Evolutionary conservation across 805 yeast species (phyloP).

Genomic region (Metschnikowia similis): DNA sequence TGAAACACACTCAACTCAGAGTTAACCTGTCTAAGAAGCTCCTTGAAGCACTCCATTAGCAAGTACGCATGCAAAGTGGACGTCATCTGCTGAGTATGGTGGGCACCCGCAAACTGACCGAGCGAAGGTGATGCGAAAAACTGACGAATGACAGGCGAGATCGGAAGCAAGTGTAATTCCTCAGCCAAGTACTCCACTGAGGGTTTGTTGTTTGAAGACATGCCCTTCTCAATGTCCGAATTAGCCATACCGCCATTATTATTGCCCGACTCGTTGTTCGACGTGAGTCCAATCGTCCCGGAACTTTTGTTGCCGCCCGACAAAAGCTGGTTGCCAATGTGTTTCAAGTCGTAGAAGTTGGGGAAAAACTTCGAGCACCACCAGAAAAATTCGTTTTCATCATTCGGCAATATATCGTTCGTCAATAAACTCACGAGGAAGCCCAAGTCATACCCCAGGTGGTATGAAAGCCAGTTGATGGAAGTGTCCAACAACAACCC

Average conservation of each 20-base stretch:
- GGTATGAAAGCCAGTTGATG: constrained; percentile 87
- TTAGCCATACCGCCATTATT: background rate
- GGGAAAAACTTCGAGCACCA: constrained; percentile 76
- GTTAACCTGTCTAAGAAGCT: constrained; percentile 36
- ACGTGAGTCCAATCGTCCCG: constrained; percentile 4
- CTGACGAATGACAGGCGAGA: constrained; percentile 47
- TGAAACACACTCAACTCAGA: constrained; percentile 20
- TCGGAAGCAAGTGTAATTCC: constrained; percentile 59
- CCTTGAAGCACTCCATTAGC: constrained; percentile 62
- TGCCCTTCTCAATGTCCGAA: constrained; percentile 8
- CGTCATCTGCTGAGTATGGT: constrained; percentile 35
- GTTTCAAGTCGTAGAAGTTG: constrained; percentile 75
- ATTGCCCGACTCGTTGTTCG: constrained; percentile 2
- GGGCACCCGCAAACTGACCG: constrained; percentile 19
- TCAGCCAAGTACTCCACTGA: constrained; percentile 65
- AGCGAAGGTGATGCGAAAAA: constrained; percentile 23
- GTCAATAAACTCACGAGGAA: constrained; percentile 74
- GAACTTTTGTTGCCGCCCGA: constrained; percentile 8
- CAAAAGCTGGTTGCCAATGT: constrained; percentile 36
- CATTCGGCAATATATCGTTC: constrained; percentile 73
- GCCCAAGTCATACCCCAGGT: constrained; percentile 92
- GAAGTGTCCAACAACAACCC: constrained; percentile 73
- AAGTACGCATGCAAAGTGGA: constrained; percentile 59
- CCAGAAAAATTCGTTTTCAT: constrained; percentile 71
- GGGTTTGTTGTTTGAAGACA: constrained; percentile 28